Evolutionary conservation across 2,329 filamentous ascomycete species (phyloP).

Genomic region (Fusarium transvaalense): DNA sequence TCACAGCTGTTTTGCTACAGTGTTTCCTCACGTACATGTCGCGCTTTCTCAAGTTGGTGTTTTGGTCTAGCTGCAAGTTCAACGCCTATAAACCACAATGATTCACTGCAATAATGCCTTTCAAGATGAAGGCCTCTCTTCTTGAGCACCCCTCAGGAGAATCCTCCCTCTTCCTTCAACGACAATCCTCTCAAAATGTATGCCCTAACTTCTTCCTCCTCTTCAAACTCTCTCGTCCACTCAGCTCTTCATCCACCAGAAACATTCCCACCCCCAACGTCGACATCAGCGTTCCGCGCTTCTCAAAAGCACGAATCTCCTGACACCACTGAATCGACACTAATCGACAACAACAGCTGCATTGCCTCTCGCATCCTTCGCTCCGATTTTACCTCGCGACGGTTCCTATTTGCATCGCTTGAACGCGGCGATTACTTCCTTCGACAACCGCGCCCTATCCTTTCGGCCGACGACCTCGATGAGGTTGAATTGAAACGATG

Average conservation of each 20-base stretch:
- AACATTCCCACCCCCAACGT: not conserved
- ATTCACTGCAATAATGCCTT: constrained; percentile 9
- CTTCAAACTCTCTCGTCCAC: not conserved
- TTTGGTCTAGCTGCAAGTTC: rapidly evolving
- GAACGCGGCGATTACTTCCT: constrained; percentile 39
- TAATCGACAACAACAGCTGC: constrained; percentile 19
- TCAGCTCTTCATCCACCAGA: constrained; percentile 5
- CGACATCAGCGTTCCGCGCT: not conserved
- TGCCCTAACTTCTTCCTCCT: not conserved
- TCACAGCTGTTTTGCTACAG: rapidly evolving
- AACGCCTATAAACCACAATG: not conserved
- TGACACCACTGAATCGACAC: not conserved
- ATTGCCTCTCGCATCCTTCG: constrained; percentile 32
- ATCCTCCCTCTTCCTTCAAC: rapidly evolving
- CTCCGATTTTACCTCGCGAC: constrained; percentile 33
- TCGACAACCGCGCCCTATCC: constrained; percentile 37
- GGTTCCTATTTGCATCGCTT: constrained; percentile 46
- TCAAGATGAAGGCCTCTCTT: rapidly evolving
- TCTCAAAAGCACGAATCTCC: constrained; percentile 14
- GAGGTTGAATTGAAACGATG: constrained; percentile 48
- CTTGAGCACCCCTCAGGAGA: rapidly evolving
- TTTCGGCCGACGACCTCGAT: constrained; percentile 46
- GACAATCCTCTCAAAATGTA: not conserved
- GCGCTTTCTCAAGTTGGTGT: rapidly evolving
- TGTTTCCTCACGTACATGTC: rapidly evolving